A percentile compares a stretch with the other conserved stretches of the same genome.
phyloP scores from a whole-genome alignment of 176 grass and related monocot species.

The Pontederia crassipes region DNA sequence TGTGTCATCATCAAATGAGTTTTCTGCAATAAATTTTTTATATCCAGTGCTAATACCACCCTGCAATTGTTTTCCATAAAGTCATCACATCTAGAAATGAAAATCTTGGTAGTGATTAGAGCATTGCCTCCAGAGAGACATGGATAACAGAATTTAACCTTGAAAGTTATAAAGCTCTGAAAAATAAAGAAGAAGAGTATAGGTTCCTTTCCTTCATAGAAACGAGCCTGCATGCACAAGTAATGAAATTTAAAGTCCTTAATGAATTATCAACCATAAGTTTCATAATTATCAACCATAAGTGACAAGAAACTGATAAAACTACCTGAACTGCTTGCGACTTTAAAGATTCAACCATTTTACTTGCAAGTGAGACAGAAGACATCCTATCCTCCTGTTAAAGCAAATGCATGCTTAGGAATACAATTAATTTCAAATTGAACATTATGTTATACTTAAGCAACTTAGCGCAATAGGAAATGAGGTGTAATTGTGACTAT shows the following conservation, averaged over 20 bases:
- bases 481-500: too few relatives aligned
- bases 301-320: neutral
- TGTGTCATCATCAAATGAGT: conserved; percentile 47
- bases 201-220: conserved; percentile 92
- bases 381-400: conserved; percentile 62
- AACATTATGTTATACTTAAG: too few relatives aligned
- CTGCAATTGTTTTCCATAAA: conserved; percentile 19
- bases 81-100: neutral
- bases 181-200: conserved; percentile 90
- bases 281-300: neutral
- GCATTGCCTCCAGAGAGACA: neutral
- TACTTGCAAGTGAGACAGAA: conserved; percentile 49
- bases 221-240: conserved; percentile 31
- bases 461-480: too few relatives aligned
- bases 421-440: neutral
- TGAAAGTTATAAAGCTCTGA: conserved; percentile 76
- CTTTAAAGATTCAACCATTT: conserved; percentile 79
- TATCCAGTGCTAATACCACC: conserved; percentile 85
- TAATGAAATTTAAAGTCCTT: neutral
- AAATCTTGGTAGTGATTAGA: conserved; percentile 6
- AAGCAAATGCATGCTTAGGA: conserved; percentile 20
- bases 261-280: neutral
- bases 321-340: conserved; percentile 75
- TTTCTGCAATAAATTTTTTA: conserved; percentile 63
- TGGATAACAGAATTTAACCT: conserved; percentile 40